These are phyloP conservation scores for Neofusicoccum ribis DNA, from an alignment of 2,329 filamentous ascomycete species.

Conservation along the genomic window DNA sequence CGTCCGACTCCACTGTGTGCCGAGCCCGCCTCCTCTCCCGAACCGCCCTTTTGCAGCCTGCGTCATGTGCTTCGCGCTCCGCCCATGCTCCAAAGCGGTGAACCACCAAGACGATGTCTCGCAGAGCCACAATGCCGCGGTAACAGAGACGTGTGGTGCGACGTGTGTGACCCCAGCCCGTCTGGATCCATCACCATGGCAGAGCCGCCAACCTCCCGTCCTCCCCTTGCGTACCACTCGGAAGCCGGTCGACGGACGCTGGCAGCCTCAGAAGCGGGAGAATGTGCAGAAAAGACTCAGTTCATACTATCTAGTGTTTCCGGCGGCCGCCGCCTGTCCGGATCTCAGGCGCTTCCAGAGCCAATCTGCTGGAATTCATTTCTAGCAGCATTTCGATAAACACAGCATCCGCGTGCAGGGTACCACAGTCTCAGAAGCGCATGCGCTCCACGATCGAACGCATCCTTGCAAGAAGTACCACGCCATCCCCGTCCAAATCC, in stretches of 20 bases:
- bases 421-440: constrained; percentile 17
- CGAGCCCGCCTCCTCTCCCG: background rate
- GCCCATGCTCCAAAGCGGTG: background rate
- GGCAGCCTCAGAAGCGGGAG: background rate
- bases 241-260: background rate
- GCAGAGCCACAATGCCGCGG: background rate
- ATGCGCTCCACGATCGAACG: constrained; percentile 7
- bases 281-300: background rate
- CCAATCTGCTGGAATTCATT: constrained; percentile 1
- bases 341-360: background rate
- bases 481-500: background rate
- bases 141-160: constrained; percentile 9
- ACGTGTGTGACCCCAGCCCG: constrained; percentile 9
- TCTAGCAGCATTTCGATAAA: constrained; percentile 16
- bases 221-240: background rate
- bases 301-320: constrained; percentile 8
- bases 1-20: background rate
- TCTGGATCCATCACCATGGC: background rate
- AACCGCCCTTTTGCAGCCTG: background rate
- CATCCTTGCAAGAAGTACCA: background rate
- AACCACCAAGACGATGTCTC: background rate
- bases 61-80: background rate
- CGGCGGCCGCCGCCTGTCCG: background rate
- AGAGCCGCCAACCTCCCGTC: constrained; percentile 1
- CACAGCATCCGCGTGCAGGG: constrained; percentile 13